Evolutionary conservation across 2,329 filamentous ascomycete species (phyloP), one percentile per base, ranked within the genome.

Genomic region (Trichothecium roseum): DNA sequence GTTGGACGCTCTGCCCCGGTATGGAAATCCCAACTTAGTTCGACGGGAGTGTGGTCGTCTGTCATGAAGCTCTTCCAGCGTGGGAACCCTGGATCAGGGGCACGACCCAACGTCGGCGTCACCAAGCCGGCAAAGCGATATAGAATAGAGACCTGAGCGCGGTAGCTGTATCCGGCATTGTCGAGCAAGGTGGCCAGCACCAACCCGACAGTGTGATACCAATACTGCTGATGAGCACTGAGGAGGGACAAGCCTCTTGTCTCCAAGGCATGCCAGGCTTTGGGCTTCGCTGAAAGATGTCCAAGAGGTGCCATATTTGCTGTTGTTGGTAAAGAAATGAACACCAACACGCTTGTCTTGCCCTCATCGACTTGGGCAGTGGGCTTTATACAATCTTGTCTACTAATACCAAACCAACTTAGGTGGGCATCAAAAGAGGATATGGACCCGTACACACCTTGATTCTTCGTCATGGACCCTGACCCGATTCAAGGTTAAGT

Each of bases 51-150:
- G 30, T 52, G 40, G 34, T 62, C 52, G 32, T 63, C 59, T 3
- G 57, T 62, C 56, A 62, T 60, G 38, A 60, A 62, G 39, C 58
- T 60, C 37, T 48, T 42, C 57, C 57, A 58, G 8, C 17, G 27
- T 13, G 7, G 5, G 16, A 16, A 17, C 2, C 8, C 16, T 8
- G 20, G 34, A 8, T 15, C n/a, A 10, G 27, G 27, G 12, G 34
- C 15, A 2, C 16, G 28, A 27, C 34, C 34, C 14, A 35, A 26
- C 28, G 28, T 5, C 4, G 22, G 24, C 13, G 27, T 18, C 6
- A 35, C 28, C 8, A 35, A 13, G 3, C n/a, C 24, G 10, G 15
- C 34, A 18, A 35, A 35, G 9, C 18, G n/a, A 17, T 29, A 13
- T 16, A 35, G 34, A n/a, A 14, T 18, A 5, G 2, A 14, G 15